Percentiles rank a stretch among this genome's conserved stretches.
Evolutionary conservation across 768 basidiomycete species (phyloP).

Genomic region (Mycena belliarum): DNA sequence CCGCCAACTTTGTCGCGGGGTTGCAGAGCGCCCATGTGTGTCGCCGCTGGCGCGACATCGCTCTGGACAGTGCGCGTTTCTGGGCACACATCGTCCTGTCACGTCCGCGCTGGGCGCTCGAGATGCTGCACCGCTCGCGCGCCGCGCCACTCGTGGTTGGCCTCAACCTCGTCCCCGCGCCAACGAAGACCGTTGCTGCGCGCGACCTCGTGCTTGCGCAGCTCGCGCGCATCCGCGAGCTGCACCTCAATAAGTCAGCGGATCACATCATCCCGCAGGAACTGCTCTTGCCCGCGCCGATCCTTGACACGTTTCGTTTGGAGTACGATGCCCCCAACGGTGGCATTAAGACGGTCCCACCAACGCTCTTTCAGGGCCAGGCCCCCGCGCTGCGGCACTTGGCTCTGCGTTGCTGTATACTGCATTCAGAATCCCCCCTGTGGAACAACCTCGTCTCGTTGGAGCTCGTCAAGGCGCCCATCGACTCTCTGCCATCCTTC

Average conservation of each 20-base stretch:
- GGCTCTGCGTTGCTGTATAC: neutral
- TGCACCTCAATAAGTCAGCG: neutral
- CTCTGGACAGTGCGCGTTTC: neutral
- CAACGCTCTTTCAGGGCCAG: slow-evolving; percentile 1
- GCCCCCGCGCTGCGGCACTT: slow-evolving; percentile 4
- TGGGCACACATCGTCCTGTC: slow-evolving; percentile 14
- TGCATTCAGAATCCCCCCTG: neutral
- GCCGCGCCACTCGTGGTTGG: slow-evolving; percentile 3
- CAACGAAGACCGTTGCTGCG: neutral
- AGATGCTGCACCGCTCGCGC: slow-evolving; percentile 14
- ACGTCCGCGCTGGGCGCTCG: slow-evolving; percentile 14
- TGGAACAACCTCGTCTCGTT: slow-evolving; percentile 11
- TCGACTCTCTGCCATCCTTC: too few relatives aligned
- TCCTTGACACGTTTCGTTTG: slow-evolving; percentile 3
- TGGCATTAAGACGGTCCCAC: neutral
- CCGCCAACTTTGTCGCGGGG: neutral
- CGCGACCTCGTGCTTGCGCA: slow-evolving; percentile 8
- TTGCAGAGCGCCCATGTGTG: slow-evolving; percentile 9
- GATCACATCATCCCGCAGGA: neutral
- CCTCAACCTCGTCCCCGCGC: neutral
- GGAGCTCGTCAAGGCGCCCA: neutral
- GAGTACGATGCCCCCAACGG: neutral
- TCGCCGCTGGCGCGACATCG: slow-evolving; percentile 12
- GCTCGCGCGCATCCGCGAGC: slow-evolving; percentile 3
- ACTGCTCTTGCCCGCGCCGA: slow-evolving; percentile 1